Conservation (phyloP, 2,329 filamentous ascomycete species). For the Amesomyces nigricolor region DNA sequence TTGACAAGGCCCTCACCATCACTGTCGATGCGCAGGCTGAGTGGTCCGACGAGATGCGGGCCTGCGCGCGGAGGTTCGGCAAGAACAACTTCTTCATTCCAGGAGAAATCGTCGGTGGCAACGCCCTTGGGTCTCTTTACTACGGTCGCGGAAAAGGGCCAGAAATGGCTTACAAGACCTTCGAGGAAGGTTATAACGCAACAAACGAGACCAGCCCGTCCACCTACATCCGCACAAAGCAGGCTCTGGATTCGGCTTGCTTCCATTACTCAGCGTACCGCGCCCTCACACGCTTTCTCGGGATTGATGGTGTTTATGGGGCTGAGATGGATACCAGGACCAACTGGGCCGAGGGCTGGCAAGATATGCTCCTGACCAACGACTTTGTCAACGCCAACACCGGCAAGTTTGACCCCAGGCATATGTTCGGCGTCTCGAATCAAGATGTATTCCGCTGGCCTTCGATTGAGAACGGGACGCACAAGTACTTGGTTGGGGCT, state of each 20-base stretch:
- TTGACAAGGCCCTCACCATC: constrained; percentile 61
- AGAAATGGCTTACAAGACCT: constrained; percentile 20
- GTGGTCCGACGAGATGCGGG: constrained; percentile 51
- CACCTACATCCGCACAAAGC: constrained; percentile 36
- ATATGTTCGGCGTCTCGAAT: constrained; percentile 39
- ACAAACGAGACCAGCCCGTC: constrained; percentile 40
- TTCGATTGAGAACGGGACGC: constrained; percentile 48
- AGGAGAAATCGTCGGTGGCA: constrained; percentile 58
- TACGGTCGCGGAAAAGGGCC: constrained; percentile 52
- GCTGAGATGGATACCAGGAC: constrained; percentile 49
- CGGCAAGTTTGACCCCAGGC: constrained; percentile 19
- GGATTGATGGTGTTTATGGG: constrained; percentile 50
- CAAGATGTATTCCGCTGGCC: constrained; percentile 62
- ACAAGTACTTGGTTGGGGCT: constrained; percentile 49
- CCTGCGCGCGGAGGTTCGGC: constrained; percentile 50
- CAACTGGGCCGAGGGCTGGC: constrained; percentile 47
- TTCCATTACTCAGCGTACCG: constrained; percentile 58
- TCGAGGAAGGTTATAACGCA: constrained; percentile 35
- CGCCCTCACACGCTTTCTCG: constrained; percentile 53
- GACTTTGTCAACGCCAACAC: constrained; percentile 23
- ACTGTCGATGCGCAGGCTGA: constrained; percentile 56
- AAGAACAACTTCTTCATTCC: constrained; percentile 61
- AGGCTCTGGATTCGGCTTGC: constrained; percentile 39
- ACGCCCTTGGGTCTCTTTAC: constrained; percentile 54
- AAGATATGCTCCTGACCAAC: constrained; percentile 46